Percentiles rank a stretch among this genome's conserved stretches.
These are phyloP conservation scores for Tulasnella sp. DNA, from an alignment of 768 basidiomycete species.

Conservation along the genomic window DNA sequence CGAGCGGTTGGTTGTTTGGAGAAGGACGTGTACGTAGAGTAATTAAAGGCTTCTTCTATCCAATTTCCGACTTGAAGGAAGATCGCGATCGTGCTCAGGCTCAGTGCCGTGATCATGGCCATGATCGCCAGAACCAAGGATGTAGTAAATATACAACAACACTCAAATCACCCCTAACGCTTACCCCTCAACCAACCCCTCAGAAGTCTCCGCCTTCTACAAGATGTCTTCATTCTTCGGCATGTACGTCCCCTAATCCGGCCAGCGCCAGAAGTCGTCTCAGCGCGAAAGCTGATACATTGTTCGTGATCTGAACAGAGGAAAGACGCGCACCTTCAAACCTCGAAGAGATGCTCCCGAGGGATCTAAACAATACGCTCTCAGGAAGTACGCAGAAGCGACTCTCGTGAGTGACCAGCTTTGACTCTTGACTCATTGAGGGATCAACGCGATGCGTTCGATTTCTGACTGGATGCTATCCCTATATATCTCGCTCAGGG, in stretches of 20 bases:
- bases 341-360: conserved; percentile 91
- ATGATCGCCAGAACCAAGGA: too few species aligned
- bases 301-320: conserved; percentile 35
- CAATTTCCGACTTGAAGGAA: too few species aligned
- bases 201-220: neutral
- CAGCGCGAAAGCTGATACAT: neutral
- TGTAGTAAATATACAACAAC: too few species aligned
- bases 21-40: conserved; percentile 21
- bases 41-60: too few species aligned
- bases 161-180: too few species aligned
- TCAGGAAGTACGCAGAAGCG: conserved; percentile 96
- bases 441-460: neutral
- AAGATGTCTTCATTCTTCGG: conserved; percentile 82
- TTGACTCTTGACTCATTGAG: neutral
- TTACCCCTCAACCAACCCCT: neutral
- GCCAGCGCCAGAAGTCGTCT: neutral
- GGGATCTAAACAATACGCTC: conserved; percentile 94
- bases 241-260: conserved; percentile 42
- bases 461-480: neutral
- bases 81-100: too few species aligned
- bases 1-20: conserved; percentile 49
- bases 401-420: conserved; percentile 52
- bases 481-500: conserved; percentile 42
- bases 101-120: too few species aligned
- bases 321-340: conserved; percentile 91